Base-by-base conservation (phyloP, 345 rosid genomes). In the Microthlaspi erraticum region DNA sequence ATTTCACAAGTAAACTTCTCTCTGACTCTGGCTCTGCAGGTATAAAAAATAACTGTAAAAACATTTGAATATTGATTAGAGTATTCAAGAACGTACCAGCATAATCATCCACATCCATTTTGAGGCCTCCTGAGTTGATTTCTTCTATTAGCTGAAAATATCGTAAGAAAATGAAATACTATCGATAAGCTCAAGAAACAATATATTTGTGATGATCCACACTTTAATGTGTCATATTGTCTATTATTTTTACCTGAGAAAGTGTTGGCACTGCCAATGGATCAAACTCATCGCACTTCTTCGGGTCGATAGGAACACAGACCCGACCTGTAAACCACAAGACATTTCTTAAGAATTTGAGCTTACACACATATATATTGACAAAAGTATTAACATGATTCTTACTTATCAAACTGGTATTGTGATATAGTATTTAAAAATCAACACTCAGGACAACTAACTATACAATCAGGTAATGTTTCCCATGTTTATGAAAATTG, bases 231-330 rank as follows among this genome's bases (percentile, higher is more conserved):
- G 46, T 29, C 31, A 4, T 7, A 20, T 20, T 20, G 23, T n/a
- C n/a, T n/a, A n/a, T n/a, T n/a, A n/a, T 17, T 36, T 55, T 72
- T 73, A 89, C 96, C 91, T 78, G 87, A n/a, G 87, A 75, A 67
- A 89, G 79, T 29, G 92, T 83, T 60, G 97, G 97, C 39, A 88
- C 98, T 29, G 83, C 70, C n/a, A n/a, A n/a, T n/a, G n/a, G n/a
- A n/a, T n/a, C n/a, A n/a, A n/a, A n/a, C n/a, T n/a, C n/a, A n/a
- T 89, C 93, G 13, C 94, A 90, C 45, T 60, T 70, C 29, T 78
- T 71, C 26, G 96, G 96, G 58, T 94, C 98, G 60, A 94, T 94
- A 34, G 98, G 90, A 72, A 91, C 85, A 75, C 99, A 94, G 2
- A 94, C 86, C 77, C 83, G 92, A 41, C 99, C 97, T 93, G 75